Conservation (phyloP, 768 basidiomycete genomes). For the Terana coerulea region DNA sequence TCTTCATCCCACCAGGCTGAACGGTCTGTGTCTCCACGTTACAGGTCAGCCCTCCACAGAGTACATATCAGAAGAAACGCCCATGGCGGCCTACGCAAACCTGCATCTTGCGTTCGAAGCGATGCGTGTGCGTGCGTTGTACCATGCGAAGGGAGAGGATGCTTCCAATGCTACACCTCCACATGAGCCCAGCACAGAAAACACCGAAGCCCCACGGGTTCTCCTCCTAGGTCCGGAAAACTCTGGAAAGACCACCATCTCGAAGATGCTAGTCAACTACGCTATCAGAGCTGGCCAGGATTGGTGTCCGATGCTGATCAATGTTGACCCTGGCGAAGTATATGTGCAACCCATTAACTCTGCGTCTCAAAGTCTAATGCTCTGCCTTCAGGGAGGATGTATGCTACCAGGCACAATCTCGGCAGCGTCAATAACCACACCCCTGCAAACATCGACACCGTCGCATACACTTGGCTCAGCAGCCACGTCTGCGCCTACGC, state of each 20-base stretch:
- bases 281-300: constrained; percentile 73
- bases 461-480: constrained; percentile 73
- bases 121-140: constrained; percentile 84
- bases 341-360: too few species aligned
- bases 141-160: constrained; percentile 43
- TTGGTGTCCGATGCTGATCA: constrained; percentile 77
- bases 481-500: constrained; percentile 77
- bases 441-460: constrained; percentile 76
- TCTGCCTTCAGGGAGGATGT: constrained; percentile 80
- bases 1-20: background rate
- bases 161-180: constrained; percentile 28
- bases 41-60: constrained; percentile 84
- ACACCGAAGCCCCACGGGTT: constrained; percentile 68
- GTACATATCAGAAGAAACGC: constrained; percentile 90
- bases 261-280: constrained; percentile 88
- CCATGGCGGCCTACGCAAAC: constrained; percentile 81
- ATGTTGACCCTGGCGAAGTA: constrained; percentile 83
- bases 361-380: too few species aligned
- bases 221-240: constrained; percentile 90
- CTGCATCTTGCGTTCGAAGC: constrained; percentile 89
- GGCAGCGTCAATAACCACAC: constrained; percentile 57
- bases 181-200: constrained; percentile 30
- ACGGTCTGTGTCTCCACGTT: constrained; percentile 56
- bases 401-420: constrained; percentile 79
- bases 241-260: constrained; percentile 88